Base-by-base conservation (phyloP, 768 basidiomycete species). In the Paxillus involutus region DNA sequence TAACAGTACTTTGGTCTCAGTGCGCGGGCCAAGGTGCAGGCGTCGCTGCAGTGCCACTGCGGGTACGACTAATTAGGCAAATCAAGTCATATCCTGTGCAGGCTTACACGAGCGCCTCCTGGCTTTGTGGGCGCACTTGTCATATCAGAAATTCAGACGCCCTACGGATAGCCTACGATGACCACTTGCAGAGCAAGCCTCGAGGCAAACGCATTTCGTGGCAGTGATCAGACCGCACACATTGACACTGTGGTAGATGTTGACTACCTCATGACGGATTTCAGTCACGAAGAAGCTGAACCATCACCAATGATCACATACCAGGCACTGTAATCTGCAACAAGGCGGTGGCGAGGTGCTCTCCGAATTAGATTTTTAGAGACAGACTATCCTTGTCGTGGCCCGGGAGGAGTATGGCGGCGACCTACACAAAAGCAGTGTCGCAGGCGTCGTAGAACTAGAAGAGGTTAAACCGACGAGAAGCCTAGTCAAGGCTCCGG, bases 341-440 rank as follows among this genome's bases (percentile, higher is more conserved):
- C 51, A 64, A 66, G 66, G 65, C 16, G 49, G 53, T 50, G 21
- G 63, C 42, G 63, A 65, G 62, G 65, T 44, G 24, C 49, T 51
- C 47, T 37, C 48, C 16, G 37, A 40, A 17, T 29, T 42, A 29
- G 45, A 41, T 42, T 55, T 56, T 43, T 50, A 29, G 55, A 56
- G 30, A 41, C 39, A 44, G 30, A 35, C 30, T 53, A 14, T 41
- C 33, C 42, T n/a, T 51, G 21, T 47, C 33, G 29, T 21, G 11
- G 37, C 32, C 32, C 26, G 6, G 12, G 7, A 30, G 21, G 21
- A 8, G 30, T 13, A 46, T 44, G 33, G 37, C 32, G n/a, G 16
- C 39, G 17, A 26, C 26, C 26, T 11, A 21, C 35, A 49, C 40
- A 54, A 37, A 44, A 45, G 44, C 44, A 45, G 29, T 29, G 16